Base-by-base conservation (phyloP, 257 asterid genomes). In the Fraxinus anomala region DNA sequence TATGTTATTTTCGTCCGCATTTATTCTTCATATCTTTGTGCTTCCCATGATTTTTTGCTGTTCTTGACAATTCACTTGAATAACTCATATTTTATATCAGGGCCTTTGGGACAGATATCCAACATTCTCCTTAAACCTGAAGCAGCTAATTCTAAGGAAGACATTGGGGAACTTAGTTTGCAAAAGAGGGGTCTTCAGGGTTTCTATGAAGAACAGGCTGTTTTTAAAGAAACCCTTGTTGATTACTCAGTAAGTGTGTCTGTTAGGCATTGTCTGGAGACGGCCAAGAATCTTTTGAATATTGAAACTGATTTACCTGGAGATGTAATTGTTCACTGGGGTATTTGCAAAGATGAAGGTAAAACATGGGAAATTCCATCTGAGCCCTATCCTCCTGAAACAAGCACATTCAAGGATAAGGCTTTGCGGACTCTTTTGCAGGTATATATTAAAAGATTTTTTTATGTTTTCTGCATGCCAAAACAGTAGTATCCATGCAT, bases 271-370 rank as follows among this genome's bases (percentile, higher is more conserved):
- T 80, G 88, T 80, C 83, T 71, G 70, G 90, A 89, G 82, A 83
- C 85, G 61, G 77, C 86, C 73, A 89, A 81, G 85, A 86, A 86
- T 85, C 59, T 85, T 77, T 73, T 95, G 93, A 51, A 68, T 77
- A 84, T 95, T 61, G 97, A 91, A 88, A 95, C 99, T 37, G 97
- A 95, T 86, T 76, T 95, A 83, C 97, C 93, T 33, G 98, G 97
- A 82, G 91, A 93, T 74, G 92, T 90, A 65, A 86, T 91, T 71
- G 81, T 91, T 72, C 99, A 96, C 88, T 93, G 99, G 99, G 99
- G 99, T 81, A 88, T 93, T 77, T 90, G 91, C 86, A 88, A 72
- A 83, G 92, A 79, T 79, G 89, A 87, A 56, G 74, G 87, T 77
- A 88, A 77, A 82, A 84, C 33, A 36, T 95, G 99, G 99, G 91